Base-by-base conservation (phyloP, 768 basidiomycete species). In the Russula brevipes region DNA sequence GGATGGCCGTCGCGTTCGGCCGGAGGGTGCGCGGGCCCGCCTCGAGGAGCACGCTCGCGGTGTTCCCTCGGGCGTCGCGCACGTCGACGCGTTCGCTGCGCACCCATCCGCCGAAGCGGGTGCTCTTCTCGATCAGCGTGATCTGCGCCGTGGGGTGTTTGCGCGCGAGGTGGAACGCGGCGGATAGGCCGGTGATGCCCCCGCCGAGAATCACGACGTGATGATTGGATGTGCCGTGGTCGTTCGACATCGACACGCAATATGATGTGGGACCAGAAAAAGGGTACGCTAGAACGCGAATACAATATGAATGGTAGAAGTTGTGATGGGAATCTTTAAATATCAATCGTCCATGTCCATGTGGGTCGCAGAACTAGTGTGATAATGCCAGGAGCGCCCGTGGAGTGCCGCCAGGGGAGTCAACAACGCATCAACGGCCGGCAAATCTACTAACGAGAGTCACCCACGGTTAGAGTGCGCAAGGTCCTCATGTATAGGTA, bases 91-190 rank as follows among this genome's bases (percentile, higher is more conserved):
- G 79, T 60, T 85, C 80, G 54, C 82, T 88, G 57, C 76, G 78
- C 0, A 93, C 82, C 95, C 94, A 98, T n/a, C 96, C 96, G 12
- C 96, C 96, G 5, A 88, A 72, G 2, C 84, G 77, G 1, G 73
- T 54, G 8, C 82, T 75, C 65, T 79, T 82, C 68, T 98, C 94
- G 33, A 95, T 66, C 12, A 98, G 70, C 1, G 85, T 81, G 61
- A 97, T 82, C 9, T 74, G 76, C 0, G 82, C 68, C 10, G 72
- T 67, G 0, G 88, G 86, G 66, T 89, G 87, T 6, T 81, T 79
- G 57, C 86, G 77, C 10, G 89, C 77, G 8, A 93, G 82, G 72
- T 91, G 83, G 72, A 87, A 92, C 4, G 93, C 89, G 16, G 90
- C 81, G 0, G 90, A 86, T 11, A 95, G 82, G 16, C 94, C 94